phyloP scores from a whole-genome alignment of 441 rosid species.

The Mallotus repandus region DNA sequence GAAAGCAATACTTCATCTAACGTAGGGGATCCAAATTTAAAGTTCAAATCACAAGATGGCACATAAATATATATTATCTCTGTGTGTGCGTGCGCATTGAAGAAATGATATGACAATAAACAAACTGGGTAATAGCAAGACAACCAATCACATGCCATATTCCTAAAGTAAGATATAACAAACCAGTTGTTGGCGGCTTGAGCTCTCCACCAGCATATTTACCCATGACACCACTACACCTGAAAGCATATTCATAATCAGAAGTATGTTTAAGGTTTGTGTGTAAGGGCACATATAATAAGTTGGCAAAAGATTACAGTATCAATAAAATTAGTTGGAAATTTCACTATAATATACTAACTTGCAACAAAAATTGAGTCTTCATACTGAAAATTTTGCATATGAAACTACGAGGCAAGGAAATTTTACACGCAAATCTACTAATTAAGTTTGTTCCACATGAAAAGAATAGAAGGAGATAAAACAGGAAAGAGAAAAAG shows the following conservation, averaged over 20 bases:
- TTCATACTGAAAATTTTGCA: background rate
- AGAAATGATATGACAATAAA: background rate
- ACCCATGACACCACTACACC: constrained; percentile 99
- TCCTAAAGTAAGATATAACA: constrained; percentile 26
- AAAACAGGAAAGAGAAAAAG: background rate
- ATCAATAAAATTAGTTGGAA: background rate
- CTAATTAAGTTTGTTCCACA: background rate
- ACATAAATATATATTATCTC: background rate
- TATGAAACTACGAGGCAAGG: background rate
- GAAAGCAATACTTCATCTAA: background rate
- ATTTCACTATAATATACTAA: background rate
- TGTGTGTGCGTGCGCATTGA: background rate
- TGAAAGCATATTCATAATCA: constrained; percentile 25
- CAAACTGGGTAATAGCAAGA: background rate
- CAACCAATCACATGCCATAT: background rate
- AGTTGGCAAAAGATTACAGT: background rate
- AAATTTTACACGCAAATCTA: background rate
- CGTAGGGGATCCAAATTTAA: background rate
- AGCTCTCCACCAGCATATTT: constrained; percentile 98
- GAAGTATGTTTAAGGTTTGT: background rate
- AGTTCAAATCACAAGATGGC: background rate
- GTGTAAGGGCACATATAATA: background rate
- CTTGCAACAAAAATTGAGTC: background rate
- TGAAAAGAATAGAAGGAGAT: background rate
- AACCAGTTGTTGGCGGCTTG: constrained; percentile 90